A percentile compares a stretch with the other conserved stretches of the same genome.
Evolutionary conservation across 2,329 filamentous ascomycete genomes (phyloP).

Genomic region (Colletotrichum sansevieriae): DNA sequence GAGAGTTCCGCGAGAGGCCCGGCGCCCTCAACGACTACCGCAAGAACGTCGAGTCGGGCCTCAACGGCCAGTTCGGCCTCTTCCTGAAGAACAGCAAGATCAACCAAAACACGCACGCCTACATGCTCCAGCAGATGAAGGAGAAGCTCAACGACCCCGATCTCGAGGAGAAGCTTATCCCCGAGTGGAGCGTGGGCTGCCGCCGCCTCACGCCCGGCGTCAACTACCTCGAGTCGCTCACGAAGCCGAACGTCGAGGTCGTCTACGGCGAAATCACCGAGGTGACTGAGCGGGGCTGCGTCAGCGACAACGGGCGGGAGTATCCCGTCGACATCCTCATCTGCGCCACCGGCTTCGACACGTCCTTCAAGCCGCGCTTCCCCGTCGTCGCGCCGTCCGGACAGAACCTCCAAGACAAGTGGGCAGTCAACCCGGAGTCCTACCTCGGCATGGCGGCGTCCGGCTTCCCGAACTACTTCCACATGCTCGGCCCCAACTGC

Average conservation of each 20-base stretch:
- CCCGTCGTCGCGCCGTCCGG: slow-evolving; percentile 59
- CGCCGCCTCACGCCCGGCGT: slow-evolving; percentile 45
- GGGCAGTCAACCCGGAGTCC: slow-evolving; percentile 46
- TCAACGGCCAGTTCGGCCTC: slow-evolving; percentile 61
- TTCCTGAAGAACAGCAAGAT: slow-evolving; percentile 57
- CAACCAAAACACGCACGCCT: slow-evolving; percentile 55
- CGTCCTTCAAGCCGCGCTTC: slow-evolving; percentile 51
- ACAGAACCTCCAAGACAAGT: slow-evolving; percentile 47
- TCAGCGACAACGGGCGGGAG: slow-evolving; percentile 46
- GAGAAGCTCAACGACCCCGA: slow-evolving; percentile 50
- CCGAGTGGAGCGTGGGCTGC: slow-evolving; percentile 43
- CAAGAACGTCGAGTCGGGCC: slow-evolving; percentile 58
- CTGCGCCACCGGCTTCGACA: slow-evolving; percentile 46
- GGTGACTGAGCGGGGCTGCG: slow-evolving; percentile 47
- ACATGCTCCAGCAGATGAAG: slow-evolving; percentile 57
- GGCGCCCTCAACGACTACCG: slow-evolving; percentile 55
- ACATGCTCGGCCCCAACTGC: slow-evolving; percentile 57
- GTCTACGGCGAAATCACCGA: slow-evolving; percentile 53
- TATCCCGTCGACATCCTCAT: slow-evolving; percentile 46
- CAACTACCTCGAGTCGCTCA: slow-evolving; percentile 46
- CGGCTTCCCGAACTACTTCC: slow-evolving; percentile 48
- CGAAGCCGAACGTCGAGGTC: slow-evolving; percentile 46
- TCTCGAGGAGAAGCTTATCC: slow-evolving; percentile 44
- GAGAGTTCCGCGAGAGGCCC: slow-evolving; percentile 56
- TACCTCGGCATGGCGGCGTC: slow-evolving; percentile 50